Conservation (phyloP, 257 asterid species). For the Solanum lignicaule region DNA sequence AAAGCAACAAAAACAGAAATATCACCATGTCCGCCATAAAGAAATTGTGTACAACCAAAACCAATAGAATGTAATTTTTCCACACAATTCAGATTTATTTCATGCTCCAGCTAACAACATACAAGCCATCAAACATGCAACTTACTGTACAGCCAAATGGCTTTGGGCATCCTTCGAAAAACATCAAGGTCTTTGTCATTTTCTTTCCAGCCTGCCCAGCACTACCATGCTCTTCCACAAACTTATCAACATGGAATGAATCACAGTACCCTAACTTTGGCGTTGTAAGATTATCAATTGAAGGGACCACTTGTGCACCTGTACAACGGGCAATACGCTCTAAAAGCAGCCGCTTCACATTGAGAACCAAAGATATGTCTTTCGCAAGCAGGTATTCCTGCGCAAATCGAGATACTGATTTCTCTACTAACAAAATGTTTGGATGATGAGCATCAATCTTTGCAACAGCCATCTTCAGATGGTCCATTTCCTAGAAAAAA, state of each 20-base stretch:
- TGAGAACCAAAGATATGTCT: conserved; percentile 81
- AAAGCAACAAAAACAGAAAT: not conserved
- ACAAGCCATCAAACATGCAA: conserved; percentile 4
- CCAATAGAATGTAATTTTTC: not conserved
- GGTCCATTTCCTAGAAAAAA: conserved; percentile 81
- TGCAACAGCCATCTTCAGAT: conserved; percentile 98
- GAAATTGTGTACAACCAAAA: not conserved
- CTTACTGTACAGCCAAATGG: conserved; percentile 95
- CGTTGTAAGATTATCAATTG: conserved; percentile 73
- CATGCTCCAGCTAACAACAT: not conserved
- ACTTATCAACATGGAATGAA: conserved; percentile 62
- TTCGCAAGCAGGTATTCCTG: conserved; percentile 91
- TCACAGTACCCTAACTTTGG: conserved; percentile 82
- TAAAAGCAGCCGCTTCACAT: conserved; percentile 75
- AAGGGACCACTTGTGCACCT: conserved; percentile 81
- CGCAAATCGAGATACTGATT: conserved; percentile 89
- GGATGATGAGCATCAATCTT: conserved; percentile 83
- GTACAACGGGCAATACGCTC: conserved; percentile 94
- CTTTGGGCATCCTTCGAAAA: conserved; percentile 93
- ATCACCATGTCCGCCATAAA: not conserved
- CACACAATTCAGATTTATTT: not conserved
- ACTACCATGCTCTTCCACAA: conserved; percentile 60
- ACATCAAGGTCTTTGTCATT: conserved; percentile 85
- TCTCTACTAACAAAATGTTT: conserved; percentile 88
- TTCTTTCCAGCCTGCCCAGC: conserved; percentile 73